phyloP scores from a whole-genome alignment of 768 basidiomycete species.

The Amanita thiersii region DNA sequence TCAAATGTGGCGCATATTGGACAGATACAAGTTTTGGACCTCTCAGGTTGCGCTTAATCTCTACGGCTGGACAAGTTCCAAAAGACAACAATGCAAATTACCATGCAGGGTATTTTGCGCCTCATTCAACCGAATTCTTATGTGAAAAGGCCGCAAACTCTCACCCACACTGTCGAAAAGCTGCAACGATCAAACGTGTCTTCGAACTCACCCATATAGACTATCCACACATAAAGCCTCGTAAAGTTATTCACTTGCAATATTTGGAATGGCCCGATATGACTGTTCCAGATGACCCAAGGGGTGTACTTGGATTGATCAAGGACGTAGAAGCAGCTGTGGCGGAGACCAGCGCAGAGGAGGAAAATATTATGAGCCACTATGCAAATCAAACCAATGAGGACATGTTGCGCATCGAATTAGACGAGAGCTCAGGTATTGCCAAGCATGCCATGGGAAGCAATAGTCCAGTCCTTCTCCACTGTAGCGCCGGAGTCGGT shows the following conservation, averaged over 20 bases:
- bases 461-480: constrained; percentile 62
- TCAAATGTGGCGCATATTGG: constrained; percentile 95
- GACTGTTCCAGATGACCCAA: constrained; percentile 84
- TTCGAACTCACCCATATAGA: constrained; percentile 62
- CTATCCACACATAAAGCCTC: constrained; percentile 49
- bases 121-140: constrained; percentile 11
- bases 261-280: constrained; percentile 96
- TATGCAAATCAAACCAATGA: constrained; percentile 7
- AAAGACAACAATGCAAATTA: constrained; percentile 17
- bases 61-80: constrained; percentile 23
- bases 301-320: constrained; percentile 67
- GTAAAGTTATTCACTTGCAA: constrained; percentile 81
- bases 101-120: constrained; percentile 28
- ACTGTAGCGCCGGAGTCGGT: constrained; percentile 94
- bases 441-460: constrained; percentile 39
- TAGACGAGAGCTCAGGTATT: constrained; percentile 52
- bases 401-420: constrained; percentile 21
- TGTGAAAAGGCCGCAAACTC: neutral
- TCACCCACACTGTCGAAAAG: constrained; percentile 5
- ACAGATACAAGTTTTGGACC: constrained; percentile 60
- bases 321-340: constrained; percentile 52
- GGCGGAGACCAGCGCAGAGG: constrained; percentile 20
- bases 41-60: constrained; percentile 46
- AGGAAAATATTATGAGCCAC: constrained; percentile 9
- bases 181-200: constrained; percentile 44